Evolutionary conservation across 768 basidiomycete genomes (phyloP).

Genomic region (Lactarius deliciosus): DNA sequence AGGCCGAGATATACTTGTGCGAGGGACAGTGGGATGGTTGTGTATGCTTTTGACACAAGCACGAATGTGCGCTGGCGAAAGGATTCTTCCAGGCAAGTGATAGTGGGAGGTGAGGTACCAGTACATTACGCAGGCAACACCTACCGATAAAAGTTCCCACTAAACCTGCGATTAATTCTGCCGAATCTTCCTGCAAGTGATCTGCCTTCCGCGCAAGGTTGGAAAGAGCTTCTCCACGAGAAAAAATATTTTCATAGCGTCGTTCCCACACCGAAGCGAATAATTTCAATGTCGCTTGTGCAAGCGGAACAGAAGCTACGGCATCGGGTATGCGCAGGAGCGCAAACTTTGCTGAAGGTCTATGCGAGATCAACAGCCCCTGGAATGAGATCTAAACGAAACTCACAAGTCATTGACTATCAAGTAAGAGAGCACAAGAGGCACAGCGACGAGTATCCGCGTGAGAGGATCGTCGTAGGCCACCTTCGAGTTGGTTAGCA

Average conservation of each 20-base stretch:
- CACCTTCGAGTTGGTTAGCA: conserved; percentile 26
- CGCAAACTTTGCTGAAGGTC: conserved; percentile 59
- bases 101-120: background rate
- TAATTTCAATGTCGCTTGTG: conserved; percentile 48
- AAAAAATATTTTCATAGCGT: conserved; percentile 56
- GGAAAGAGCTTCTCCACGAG: conserved; percentile 45
- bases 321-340: conserved; percentile 54
- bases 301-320: conserved; percentile 45
- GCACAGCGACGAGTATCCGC: conserved; percentile 52
- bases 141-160: conserved; percentile 53
- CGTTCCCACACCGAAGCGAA: conserved; percentile 53
- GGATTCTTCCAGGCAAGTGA: conserved; percentile 41
- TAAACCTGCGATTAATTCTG: conserved; percentile 45
- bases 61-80: conserved; percentile 59
- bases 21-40: conserved; percentile 53
- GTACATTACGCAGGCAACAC: background rate
- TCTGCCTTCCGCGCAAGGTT: conserved; percentile 44
- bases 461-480: conserved; percentile 30
- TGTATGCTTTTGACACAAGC: conserved; percentile 63
- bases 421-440: conserved; percentile 64
- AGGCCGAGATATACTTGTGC: conserved; percentile 60
- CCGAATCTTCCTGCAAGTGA: conserved; percentile 49
- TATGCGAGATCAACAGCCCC: conserved; percentile 34
- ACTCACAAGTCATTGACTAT: conserved; percentile 63
- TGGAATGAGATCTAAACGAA: background rate